phyloP scores from a whole-genome alignment of 805 yeast species.

The Metschnikowia reukaufii region DNA sequence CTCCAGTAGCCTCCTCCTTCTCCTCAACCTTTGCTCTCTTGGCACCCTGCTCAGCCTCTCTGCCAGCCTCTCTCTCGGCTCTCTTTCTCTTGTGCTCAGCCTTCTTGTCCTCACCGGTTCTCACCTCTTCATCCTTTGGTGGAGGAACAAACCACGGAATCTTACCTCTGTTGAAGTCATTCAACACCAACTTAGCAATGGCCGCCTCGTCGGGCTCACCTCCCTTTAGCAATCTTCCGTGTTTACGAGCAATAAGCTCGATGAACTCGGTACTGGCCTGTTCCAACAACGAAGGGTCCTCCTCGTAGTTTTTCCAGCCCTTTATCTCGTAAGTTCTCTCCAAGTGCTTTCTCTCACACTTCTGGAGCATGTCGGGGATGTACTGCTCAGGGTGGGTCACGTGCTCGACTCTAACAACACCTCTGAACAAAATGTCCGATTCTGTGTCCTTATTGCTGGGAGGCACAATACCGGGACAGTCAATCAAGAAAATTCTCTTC shows the following conservation, averaged over 20 bases:
- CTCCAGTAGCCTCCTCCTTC: slow-evolving; percentile 18
- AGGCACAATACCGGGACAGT: slow-evolving; percentile 99
- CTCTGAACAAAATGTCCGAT: slow-evolving; percentile 89
- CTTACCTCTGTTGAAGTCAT: slow-evolving; percentile 95
- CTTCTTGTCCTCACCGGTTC: slow-evolving; percentile 58
- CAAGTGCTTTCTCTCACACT: slow-evolving; percentile 85
- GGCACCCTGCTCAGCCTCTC: slow-evolving; percentile 30
- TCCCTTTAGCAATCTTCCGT: slow-evolving; percentile 90
- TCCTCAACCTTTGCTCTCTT: slow-evolving; percentile 25
- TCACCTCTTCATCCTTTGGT: slow-evolving; percentile 65
- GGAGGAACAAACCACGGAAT: slow-evolving; percentile 98
- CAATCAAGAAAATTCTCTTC: slow-evolving; percentile 93
- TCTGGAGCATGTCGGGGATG: slow-evolving; percentile 79
- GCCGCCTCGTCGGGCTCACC: slow-evolving; percentile 98
- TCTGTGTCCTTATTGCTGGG: slow-evolving; percentile 88
- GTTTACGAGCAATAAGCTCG: slow-evolving; percentile 88
- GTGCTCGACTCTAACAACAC: slow-evolving; percentile 98
- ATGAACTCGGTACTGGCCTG: slow-evolving; percentile 64
- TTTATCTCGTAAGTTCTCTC: slow-evolving; percentile 93
- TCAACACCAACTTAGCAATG: slow-evolving; percentile 83
- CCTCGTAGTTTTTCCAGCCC: slow-evolving; percentile 69
- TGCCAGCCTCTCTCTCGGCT: slow-evolving; percentile 45
- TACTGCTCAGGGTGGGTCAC: slow-evolving; percentile 94
- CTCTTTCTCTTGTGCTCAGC: slow-evolving; percentile 54
- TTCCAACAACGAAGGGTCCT: slow-evolving; percentile 47